Percentiles rank a stretch among this genome's conserved stretches.
These are phyloP conservation scores for Penicillium sp. DNA, from an alignment of 2,329 filamentous ascomycete genomes.

Conservation along the genomic window DNA sequence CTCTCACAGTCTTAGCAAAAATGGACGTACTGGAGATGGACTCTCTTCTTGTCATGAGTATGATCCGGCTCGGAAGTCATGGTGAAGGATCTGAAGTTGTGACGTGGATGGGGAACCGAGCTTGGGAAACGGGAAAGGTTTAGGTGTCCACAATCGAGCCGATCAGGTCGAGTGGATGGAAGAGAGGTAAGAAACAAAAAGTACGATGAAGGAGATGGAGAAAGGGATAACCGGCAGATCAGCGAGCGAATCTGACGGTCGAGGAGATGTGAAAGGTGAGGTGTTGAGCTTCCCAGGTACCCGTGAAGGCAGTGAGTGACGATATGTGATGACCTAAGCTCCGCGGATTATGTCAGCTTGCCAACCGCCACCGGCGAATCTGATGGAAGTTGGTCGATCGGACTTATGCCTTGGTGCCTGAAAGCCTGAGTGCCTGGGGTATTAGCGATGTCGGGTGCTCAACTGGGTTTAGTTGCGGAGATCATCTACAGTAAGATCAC, in stretches of 20 bases:
- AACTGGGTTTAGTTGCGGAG: conserved; percentile 7
- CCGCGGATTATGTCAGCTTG: conserved; percentile 22
- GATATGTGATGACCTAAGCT: conserved; percentile 41
- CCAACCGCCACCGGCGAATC: conserved; percentile 37
- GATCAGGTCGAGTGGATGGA: conserved; percentile 18
- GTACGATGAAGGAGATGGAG: conserved; percentile 16
- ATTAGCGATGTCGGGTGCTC: background rate
- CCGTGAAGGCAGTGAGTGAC: conserved; percentile 30
- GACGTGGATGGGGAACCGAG: conserved; percentile 27
- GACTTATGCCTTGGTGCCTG: conserved; percentile 14
- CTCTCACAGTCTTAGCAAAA: conserved; percentile 9
- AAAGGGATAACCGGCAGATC: conserved; percentile 17
- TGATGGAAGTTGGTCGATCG: conserved; percentile 41
- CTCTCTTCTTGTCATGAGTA: conserved; percentile 73
- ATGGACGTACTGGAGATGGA: conserved; percentile 71
- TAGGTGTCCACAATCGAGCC: conserved; percentile 27
- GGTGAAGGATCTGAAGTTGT: conserved; percentile 44
- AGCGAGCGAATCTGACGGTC: conserved; percentile 20
- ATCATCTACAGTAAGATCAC: conserved; percentile 22
- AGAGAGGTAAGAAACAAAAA: conserved; percentile 16
- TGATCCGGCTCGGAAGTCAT: conserved; percentile 71
- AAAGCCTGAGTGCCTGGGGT: background rate
- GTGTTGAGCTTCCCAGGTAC: conserved; percentile 37
- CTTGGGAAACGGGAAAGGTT: conserved; percentile 24
- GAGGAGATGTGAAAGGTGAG: conserved; percentile 20